Evolutionary conservation across 2,329 filamentous ascomycete genomes (phyloP), one percentile per base, ranked within the genome.

Genomic region (Cadophora sp.): DNA sequence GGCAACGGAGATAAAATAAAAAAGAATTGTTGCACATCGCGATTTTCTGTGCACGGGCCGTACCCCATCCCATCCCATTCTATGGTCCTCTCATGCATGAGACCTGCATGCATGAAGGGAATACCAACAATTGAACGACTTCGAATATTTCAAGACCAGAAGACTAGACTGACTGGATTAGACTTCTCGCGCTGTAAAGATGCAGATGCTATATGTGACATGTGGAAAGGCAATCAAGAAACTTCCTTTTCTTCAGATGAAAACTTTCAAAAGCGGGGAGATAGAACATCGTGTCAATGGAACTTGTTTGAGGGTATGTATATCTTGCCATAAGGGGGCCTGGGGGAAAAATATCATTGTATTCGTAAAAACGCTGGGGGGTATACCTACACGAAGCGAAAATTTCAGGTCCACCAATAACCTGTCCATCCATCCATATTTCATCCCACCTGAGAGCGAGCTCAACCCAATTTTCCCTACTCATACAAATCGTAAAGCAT

Each of bases 311-410:
- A n/a, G n/a, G n/a, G n/a, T n/a, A n/a, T n/a, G n/a, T n/a, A n/a
- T n/a, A n/a, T n/a, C n/a, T n/a, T n/a, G n/a, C n/a, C n/a, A n/a
- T n/a, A n/a, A n/a, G n/a, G n/a, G n/a, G n/a, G n/a, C n/a, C n/a
- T n/a, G n/a, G n/a, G 51, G 14, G 18, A 20, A 58, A 20, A 41
- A 27, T 43, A 41, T 39, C 13, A 24, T 58, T 43, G 20, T 41
- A 61, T 62, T 41, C 59, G 30, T 53, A 18, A 36, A 30, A 62
- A 39, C 33, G 47, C 45, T 27, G 18, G 51, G 59, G 59, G 60
- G 60, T 62, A 62, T 62, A 62, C 27, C 60, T 62, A 45, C 48
- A 55, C 22, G 48, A 62, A 55, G 48, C 22, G 47, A 62, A 41
- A 39, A 48, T 22, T 48, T 4, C 48, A 27, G 14, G 11, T 45